Percentiles rank a stretch among this genome's conserved stretches.
These are phyloP conservation scores for Raphanus sativus DNA, from an alignment of 345 rosid species.

Conservation along the genomic window DNA sequence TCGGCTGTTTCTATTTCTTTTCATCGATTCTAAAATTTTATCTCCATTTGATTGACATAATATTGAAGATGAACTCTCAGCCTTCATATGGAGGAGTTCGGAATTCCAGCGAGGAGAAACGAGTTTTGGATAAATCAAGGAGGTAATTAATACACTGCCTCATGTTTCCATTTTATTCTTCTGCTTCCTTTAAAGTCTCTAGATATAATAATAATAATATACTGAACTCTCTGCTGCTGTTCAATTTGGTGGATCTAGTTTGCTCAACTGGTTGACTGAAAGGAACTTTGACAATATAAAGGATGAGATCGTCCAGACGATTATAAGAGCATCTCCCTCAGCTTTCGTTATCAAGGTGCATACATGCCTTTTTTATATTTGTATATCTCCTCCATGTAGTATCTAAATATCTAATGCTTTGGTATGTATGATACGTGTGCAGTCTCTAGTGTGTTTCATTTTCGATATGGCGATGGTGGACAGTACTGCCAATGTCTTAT, in stretches of 20 bases:
- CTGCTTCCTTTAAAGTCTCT: background rate
- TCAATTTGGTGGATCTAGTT: background rate
- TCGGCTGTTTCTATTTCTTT: background rate
- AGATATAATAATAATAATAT: background rate
- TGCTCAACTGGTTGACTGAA: constrained; percentile 27
- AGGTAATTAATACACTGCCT: background rate
- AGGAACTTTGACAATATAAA: constrained; percentile 31
- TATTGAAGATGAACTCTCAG: background rate
- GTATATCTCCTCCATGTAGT: background rate
- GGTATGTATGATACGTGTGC: background rate
- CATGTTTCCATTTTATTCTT: background rate
- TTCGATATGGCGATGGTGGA: constrained; percentile 35
- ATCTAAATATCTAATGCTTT: constrained; percentile 1
- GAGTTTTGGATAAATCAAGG: background rate
- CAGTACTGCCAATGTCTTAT: background rate
- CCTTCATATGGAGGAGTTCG: background rate
- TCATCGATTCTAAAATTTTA: background rate
- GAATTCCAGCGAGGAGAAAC: background rate
- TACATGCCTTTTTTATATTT: background rate
- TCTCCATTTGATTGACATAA: background rate
- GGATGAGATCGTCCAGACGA: constrained; percentile 24
- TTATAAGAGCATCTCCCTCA: constrained; percentile 5
- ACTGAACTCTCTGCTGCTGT: background rate
- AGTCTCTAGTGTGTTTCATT: constrained; percentile 24
- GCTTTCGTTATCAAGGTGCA: constrained; percentile 10